Conservation (phyloP, 108 stramenopile species). For the Conticribra weissflogii region DNA sequence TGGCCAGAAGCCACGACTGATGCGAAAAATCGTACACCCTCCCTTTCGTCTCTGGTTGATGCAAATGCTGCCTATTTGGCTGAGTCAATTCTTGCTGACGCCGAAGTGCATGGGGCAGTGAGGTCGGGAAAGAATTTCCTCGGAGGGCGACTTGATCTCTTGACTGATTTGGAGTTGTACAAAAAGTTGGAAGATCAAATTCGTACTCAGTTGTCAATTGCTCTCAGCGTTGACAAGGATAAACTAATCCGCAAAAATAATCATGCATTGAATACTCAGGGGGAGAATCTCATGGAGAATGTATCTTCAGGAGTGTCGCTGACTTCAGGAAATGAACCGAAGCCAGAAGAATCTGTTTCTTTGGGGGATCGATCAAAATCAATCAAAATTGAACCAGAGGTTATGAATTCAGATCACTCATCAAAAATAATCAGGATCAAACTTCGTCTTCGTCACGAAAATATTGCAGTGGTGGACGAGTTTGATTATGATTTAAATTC, state of each 20-base stretch:
- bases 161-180: slow-evolving; percentile 46
- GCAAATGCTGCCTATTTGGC: slow-evolving; percentile 63
- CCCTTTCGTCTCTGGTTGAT: slow-evolving; percentile 43
- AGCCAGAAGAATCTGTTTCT: slow-evolving; percentile 4
- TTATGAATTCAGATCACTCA: background rate
- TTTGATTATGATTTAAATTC: slow-evolving; percentile 72
- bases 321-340: background rate
- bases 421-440: slow-evolving; percentile 30
- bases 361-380: background rate
- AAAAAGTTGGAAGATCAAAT: slow-evolving; percentile 58
- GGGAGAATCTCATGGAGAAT: background rate
- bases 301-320: background rate
- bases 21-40: slow-evolving; percentile 4
- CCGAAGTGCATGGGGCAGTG: slow-evolving; percentile 72
- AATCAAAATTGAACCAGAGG: background rate
- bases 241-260: slow-evolving; percentile 12
- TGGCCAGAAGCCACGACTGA: background rate
- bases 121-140: slow-evolving; percentile 70
- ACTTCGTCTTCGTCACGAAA: slow-evolving; percentile 46
- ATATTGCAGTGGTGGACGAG: slow-evolving; percentile 36
- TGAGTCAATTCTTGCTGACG: slow-evolving; percentile 64
- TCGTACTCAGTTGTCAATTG: slow-evolving; percentile 51
- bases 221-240: slow-evolving; percentile 25
- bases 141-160: slow-evolving; percentile 68
- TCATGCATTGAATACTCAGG: no score